Percentiles rank a stretch among this genome's conserved stretches.
These are phyloP conservation scores for Parasarocladium wereldwijsianum DNA, from an alignment of 2,329 filamentous ascomycete species.

Conservation along the genomic window DNA sequence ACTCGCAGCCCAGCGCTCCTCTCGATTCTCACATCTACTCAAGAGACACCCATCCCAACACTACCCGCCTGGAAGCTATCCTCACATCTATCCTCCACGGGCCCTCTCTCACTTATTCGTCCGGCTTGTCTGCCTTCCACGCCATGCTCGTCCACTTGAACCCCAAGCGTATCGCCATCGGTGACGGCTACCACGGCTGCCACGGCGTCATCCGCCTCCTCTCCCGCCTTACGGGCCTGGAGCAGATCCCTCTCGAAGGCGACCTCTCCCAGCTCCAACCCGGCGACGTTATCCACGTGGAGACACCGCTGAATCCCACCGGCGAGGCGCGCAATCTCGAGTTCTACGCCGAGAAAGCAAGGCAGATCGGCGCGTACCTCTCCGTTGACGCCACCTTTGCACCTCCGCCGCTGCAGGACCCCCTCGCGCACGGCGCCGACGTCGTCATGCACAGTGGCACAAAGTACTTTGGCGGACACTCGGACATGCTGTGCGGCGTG, in stretches of 20 bases:
- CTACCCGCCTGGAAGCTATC: conserved; percentile 71
- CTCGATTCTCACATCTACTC: conserved; percentile 69
- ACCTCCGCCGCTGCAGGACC: conserved; percentile 77
- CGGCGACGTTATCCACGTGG: conserved; percentile 79
- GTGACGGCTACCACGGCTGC: conserved; percentile 83
- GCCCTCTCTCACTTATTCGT: conserved; percentile 62
- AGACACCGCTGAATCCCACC: conserved; percentile 86
- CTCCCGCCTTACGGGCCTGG: conserved; percentile 58
- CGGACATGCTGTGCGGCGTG: conserved; percentile 81
- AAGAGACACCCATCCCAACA: conserved; percentile 63
- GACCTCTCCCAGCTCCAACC: conserved; percentile 48
- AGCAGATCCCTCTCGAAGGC: conserved; percentile 58
- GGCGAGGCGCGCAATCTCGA: conserved; percentile 66
- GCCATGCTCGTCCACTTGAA: conserved; percentile 73
- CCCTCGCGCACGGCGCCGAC: conserved; percentile 70
- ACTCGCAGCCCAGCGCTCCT: conserved; percentile 29
- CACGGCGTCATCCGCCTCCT: conserved; percentile 70
- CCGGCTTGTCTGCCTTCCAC: conserved; percentile 79
- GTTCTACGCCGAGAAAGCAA: conserved; percentile 58
- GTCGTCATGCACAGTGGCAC: conserved; percentile 85
- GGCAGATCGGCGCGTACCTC: conserved; percentile 56
- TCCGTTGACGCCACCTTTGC: conserved; percentile 87
- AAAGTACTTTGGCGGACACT: conserved; percentile 94
- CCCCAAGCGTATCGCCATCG: conserved; percentile 70
- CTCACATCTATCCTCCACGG: conserved; percentile 59